phyloP scores from a whole-genome alignment of 208 protist species.

The Crithidia acanthocephali region DNA sequence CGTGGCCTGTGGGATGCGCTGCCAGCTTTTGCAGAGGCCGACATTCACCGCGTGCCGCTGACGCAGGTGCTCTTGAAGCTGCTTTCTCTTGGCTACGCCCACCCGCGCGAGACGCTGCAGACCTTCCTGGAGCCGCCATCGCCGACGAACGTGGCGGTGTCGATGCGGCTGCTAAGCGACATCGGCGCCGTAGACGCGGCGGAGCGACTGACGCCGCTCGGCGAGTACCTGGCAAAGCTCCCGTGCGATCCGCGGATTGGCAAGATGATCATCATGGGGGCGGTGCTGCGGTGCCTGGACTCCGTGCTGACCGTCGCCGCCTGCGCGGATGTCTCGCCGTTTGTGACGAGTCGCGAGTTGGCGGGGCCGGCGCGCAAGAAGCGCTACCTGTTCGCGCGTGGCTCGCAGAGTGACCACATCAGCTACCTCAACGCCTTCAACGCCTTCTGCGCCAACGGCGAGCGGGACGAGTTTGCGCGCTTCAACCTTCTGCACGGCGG shows the following conservation, averaged over 20 bases:
- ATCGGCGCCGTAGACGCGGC: constrained; percentile 60
- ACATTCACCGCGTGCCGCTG: constrained; percentile 95
- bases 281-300: constrained; percentile 93
- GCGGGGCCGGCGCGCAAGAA: constrained; percentile 49
- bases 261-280: constrained; percentile 95
- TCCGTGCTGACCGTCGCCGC: constrained; percentile 96
- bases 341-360: constrained; percentile 50
- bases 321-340: constrained; percentile 71
- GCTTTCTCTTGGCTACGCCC: constrained; percentile 67
- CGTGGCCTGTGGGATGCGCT: constrained; percentile 61
- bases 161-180: constrained; percentile 62
- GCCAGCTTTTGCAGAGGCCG: constrained; percentile 80
- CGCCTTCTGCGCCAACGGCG: constrained; percentile 58
- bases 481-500: constrained; percentile 58
- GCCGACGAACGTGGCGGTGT: constrained; percentile 55
- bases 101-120: constrained; percentile 71
- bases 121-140: constrained; percentile 83
- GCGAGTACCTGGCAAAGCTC: constrained; percentile 79
- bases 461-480: constrained; percentile 44
- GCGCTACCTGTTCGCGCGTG: constrained; percentile 60
- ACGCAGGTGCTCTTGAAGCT: constrained; percentile 93
- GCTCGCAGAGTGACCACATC: constrained; percentile 84
- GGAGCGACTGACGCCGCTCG: constrained; percentile 87
- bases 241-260: constrained; percentile 89
- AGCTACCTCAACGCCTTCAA: constrained; percentile 90